Evolutionary conservation across 1,139 yeast genomes (phyloP), one percentile per base, ranked within the genome.

Genomic region (Fermentozyma sake): DNA sequence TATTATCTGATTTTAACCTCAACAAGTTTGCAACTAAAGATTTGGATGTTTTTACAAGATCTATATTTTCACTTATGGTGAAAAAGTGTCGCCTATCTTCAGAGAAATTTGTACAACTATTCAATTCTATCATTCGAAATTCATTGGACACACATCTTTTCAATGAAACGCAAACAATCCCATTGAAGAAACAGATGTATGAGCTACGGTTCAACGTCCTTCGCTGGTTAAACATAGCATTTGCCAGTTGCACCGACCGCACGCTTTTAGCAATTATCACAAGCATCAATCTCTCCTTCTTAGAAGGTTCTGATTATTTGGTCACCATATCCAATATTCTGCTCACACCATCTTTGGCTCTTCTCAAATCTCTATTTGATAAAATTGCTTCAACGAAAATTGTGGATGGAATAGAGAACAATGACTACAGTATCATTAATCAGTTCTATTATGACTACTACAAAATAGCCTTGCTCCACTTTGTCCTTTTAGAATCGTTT

Each of bases 391-490:
- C n/a, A 6, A 31, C 14, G 12, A 24, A 30, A n/a, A 23, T 30
- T 3, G 23, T 30, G 9, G 11, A 12, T 4, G 35, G 30, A 2
- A 26, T 34, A 12, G 20, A 26, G 7, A 19, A 14, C 1, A 10
- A 27, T 15, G 21, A 26, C 11, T 5, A 9, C 4, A 22, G 20
- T 4, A 13, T 17, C 7, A 25, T 39, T 9, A 28, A 32, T 22
- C 19, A 20, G 8, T 41, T 42, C 30, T 42, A 37, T 34, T 20
- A 26, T 18, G 29, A 35, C 32, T 31, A 37, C 23, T 39, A 35
- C 29, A 27, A 32, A n/a, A 36, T 39, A 10, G 30, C 32, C 11
- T 30, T 42, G 4, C 25, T 42, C 14, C 25, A 32, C 12, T 24
- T 22, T 10, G 23, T 35, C 3, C 19, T 40, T 6, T 21, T 32